Evolutionary conservation across 306 rosid species (phyloP).

Genomic region (Morella rubra): DNA sequence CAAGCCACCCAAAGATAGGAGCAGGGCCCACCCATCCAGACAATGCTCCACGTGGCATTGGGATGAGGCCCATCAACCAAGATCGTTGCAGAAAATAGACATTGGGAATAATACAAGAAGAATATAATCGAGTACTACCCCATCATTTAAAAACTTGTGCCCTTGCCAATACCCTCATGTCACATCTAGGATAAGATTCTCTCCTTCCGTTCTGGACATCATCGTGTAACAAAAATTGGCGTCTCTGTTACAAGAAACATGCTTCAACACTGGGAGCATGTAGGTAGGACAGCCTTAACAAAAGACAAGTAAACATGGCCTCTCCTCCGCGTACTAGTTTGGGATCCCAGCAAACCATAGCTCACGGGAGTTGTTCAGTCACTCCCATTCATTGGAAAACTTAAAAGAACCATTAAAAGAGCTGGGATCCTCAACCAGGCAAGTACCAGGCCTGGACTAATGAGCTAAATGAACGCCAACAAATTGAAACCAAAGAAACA

Average conservation of each 20-base stretch:
- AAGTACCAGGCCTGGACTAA: not conserved
- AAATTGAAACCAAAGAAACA: slow-evolving; percentile 1
- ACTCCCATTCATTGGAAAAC: not conserved
- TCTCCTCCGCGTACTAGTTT: slow-evolving; percentile 4
- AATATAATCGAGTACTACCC: slow-evolving; percentile 20
- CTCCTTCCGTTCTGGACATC: slow-evolving; percentile 28
- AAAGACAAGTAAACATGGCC: slow-evolving; percentile 6
- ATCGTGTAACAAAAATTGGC: slow-evolving; percentile 10
- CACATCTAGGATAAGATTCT: slow-evolving; percentile 30
- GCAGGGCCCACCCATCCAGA: slow-evolving; percentile 11
- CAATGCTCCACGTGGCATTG: slow-evolving; percentile 9
- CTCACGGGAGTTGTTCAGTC: not conserved
- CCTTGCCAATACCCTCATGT: slow-evolving; percentile 39
- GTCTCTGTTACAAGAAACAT: slow-evolving; percentile 18
- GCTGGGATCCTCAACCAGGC: not conserved
- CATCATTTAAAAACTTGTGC: slow-evolving; percentile 25
- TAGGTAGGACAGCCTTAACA: slow-evolving; percentile 21
- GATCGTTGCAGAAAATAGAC: slow-evolving; percentile 7
- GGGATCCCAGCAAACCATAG: slow-evolving; percentile 1
- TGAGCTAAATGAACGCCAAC: slow-evolving; percentile 8
- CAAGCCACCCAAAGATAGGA: not conserved
- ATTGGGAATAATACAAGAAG: slow-evolving; percentile 22
- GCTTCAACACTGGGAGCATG: slow-evolving; percentile 26
- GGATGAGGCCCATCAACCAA: not conserved
- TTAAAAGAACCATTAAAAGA: not conserved